phyloP scores from a whole-genome alignment of 306 rosid genomes.

The Malus sylvestris region DNA sequence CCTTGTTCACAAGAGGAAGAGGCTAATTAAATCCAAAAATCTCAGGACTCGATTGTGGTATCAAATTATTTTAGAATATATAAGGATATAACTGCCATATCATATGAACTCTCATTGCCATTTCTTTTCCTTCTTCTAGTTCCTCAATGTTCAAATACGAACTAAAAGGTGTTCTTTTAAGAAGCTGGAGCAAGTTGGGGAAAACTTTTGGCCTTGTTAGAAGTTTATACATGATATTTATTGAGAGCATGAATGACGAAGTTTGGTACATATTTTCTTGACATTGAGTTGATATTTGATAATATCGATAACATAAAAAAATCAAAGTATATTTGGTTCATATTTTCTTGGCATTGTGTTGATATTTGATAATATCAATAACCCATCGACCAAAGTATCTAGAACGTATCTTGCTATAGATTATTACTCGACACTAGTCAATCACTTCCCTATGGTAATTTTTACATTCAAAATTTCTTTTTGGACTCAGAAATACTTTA shows the following conservation, averaged over 20 bases:
- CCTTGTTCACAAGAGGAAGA: background rate
- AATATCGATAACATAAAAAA: too few relatives aligned
- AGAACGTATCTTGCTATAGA: background rate
- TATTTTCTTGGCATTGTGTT: background rate
- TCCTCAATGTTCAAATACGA: background rate
- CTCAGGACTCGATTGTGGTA: too few relatives aligned
- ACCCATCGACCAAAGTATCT: background rate
- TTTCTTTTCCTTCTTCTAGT: background rate
- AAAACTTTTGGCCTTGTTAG: background rate
- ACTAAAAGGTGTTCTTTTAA: background rate
- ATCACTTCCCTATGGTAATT: background rate
- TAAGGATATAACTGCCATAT: background rate
- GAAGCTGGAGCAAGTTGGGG: background rate
- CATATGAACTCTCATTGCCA: background rate
- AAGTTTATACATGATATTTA: background rate
- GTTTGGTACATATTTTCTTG: too few relatives aligned
- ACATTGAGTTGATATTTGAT: too few relatives aligned
- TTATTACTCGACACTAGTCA: background rate
- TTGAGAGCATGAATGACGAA: background rate
- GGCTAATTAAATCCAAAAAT: background rate
- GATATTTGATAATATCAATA: background rate
- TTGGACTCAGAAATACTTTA: background rate
- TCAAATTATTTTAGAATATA: too few relatives aligned
- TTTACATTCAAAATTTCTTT: background rate
- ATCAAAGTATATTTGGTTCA: too few relatives aligned